Evolutionary conservation across 371 early-diverging fungal species (phyloP).

Genomic region (Mucor velutinosus): DNA sequence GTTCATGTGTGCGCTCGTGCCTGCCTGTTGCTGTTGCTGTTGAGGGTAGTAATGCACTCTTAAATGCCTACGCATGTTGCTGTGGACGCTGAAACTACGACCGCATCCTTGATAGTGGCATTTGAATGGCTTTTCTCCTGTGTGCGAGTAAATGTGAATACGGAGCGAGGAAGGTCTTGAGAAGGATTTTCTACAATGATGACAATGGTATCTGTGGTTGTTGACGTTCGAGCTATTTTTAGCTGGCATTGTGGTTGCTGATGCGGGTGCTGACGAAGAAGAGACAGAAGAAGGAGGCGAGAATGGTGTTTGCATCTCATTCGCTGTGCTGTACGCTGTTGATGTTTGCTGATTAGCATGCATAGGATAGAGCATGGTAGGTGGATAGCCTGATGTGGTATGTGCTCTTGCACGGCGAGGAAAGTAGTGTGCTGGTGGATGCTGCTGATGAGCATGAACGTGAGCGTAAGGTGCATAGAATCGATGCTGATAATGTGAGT

Average conservation of each 20-base stretch:
- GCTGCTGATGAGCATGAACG: background rate
- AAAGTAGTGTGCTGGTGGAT: background rate
- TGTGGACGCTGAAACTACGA: conserved; percentile 72
- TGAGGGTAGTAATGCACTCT: conserved; percentile 43
- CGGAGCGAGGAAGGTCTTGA: conserved; percentile 49
- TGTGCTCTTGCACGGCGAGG: conserved; percentile 24
- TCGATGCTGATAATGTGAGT: background rate
- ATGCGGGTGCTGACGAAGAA: background rate
- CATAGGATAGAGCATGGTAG: conserved; percentile 13
- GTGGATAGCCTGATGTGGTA: conserved; percentile 34
- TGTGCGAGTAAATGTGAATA: conserved; percentile 74
- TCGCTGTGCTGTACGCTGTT: background rate
- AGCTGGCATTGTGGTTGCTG: background rate
- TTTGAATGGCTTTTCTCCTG: conserved; percentile 74
- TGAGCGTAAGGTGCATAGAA: background rate
- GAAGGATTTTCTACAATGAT: conserved; percentile 32
- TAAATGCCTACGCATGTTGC: conserved; percentile 76
- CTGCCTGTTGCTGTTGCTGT: background rate
- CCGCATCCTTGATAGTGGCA: conserved; percentile 67
- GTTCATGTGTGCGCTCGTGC: background rate
- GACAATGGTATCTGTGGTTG: conserved; percentile 28
- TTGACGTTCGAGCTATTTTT: background rate
- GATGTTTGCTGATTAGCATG: background rate
- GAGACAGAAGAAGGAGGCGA: background rate
- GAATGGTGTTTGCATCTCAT: background rate